Percentiles rank a stretch among this genome's conserved stretches.
phyloP scores from a whole-genome alignment of 2,329 filamentous ascomycete genomes.

The Epichloe uncinata region DNA sequence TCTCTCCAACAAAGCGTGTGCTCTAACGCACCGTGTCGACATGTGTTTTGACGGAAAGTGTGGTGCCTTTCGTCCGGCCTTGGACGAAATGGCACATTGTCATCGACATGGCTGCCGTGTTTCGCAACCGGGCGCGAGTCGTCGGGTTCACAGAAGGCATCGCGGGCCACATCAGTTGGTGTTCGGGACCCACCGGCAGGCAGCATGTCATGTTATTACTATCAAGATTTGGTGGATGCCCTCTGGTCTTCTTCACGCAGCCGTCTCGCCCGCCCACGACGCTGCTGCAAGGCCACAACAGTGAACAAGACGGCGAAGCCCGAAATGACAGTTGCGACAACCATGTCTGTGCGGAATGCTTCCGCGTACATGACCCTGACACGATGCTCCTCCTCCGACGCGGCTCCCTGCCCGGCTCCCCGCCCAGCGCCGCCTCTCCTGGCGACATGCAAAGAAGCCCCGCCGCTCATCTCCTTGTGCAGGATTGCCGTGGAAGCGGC shows the following conservation, averaged over 20 bases:
- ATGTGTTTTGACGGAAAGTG: too few species aligned
- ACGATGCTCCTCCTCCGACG: too few species aligned
- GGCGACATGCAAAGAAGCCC: background rate
- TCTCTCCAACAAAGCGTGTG: background rate
- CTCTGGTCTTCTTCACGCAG: background rate
- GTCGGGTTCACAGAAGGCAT: too few species aligned
- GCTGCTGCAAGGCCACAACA: slow-evolving; percentile 8
- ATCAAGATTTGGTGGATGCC: background rate
- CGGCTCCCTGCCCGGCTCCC: too few species aligned
- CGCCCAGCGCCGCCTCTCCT: slow-evolving; percentile 13
- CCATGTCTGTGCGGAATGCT: slow-evolving; percentile 34
- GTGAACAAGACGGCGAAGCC: slow-evolving; percentile 26
- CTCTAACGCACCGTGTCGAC: background rate
- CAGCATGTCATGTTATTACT: too few species aligned
- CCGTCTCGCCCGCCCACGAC: background rate
- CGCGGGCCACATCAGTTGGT: too few species aligned
- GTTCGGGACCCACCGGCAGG: too few species aligned
- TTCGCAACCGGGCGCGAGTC: too few species aligned
- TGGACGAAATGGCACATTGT: too few species aligned
- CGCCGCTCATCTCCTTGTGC: slow-evolving; percentile 14
- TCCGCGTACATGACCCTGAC: slow-evolving; percentile 26
- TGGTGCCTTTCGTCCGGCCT: too few species aligned
- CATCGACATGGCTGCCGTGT: too few species aligned
- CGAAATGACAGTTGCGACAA: slow-evolving; percentile 28
- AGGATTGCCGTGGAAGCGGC: slow-evolving; percentile 37